phyloP scores from a whole-genome alignment of 306 rosid genomes.

The Trichosanthes truncata region DNA sequence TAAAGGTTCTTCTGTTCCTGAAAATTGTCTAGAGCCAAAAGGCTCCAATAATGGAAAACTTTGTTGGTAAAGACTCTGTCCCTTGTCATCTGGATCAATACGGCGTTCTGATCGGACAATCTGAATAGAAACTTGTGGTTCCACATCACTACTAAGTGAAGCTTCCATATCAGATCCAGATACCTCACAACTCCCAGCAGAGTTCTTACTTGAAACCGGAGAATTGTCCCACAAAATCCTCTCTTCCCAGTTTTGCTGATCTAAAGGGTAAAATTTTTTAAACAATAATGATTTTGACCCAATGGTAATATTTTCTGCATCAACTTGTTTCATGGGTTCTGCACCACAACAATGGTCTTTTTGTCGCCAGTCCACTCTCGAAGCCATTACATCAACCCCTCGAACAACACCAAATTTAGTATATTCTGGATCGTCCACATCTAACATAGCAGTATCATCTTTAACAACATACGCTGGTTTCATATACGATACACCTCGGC shows the following conservation, averaged over 20 bases:
- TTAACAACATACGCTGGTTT: slow-evolving; percentile 29
- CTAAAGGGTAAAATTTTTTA: slow-evolving; percentile 59
- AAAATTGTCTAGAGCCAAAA: slow-evolving; percentile 38
- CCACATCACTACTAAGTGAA: slow-evolving; percentile 37
- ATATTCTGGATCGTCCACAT: slow-evolving; percentile 37
- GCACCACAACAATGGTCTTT: slow-evolving; percentile 42
- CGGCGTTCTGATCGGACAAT: slow-evolving; percentile 22
- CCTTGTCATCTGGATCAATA: slow-evolving; percentile 27
- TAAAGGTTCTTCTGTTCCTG: slow-evolving; percentile 24
- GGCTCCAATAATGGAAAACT: slow-evolving; percentile 50
- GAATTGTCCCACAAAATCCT: slow-evolving; percentile 81
- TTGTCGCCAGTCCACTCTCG: slow-evolving; percentile 22
- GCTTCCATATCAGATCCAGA: slow-evolving; percentile 50
- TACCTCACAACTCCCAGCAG: slow-evolving; percentile 47
- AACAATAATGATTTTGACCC: slow-evolving; percentile 25
- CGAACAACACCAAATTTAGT: slow-evolving; percentile 44
- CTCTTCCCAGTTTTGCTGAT: slow-evolving; percentile 91
- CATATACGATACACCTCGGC: slow-evolving; percentile 30
- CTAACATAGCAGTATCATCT: slow-evolving; percentile 30
- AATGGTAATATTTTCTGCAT: slow-evolving; percentile 17
- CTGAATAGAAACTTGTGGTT: slow-evolving; percentile 33
- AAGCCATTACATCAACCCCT: slow-evolving; percentile 26
- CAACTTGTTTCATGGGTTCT: slow-evolving; percentile 63
- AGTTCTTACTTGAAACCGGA: slow-evolving; percentile 37
- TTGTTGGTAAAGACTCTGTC: slow-evolving; percentile 17